These are phyloP conservation scores for Pseudocercospora fuligena DNA, from an alignment of 2,329 filamentous ascomycete species.

Conservation along the genomic window DNA sequence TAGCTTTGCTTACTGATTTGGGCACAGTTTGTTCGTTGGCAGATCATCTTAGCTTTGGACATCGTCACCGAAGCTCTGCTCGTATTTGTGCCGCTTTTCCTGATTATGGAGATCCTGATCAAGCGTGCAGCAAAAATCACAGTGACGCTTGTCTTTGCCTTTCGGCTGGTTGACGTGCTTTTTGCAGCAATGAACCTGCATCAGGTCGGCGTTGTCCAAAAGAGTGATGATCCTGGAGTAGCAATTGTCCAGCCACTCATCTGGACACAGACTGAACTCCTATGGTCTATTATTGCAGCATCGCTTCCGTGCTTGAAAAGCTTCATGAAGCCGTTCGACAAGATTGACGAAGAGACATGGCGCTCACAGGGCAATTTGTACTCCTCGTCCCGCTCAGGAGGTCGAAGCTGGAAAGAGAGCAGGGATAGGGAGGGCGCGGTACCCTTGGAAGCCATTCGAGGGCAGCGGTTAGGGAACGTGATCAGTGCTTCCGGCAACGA, in stretches of 20 bases:
- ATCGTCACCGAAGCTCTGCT: conserved; percentile 26
- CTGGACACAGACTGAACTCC: conserved; percentile 26
- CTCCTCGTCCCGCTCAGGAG: conserved; percentile 19
- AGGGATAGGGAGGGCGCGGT: conserved; percentile 9
- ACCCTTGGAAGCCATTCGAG: conserved; percentile 7
- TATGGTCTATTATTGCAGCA: conserved; percentile 29
- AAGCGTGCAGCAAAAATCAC: conserved; percentile 26
- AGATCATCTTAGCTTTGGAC: conserved; percentile 24
- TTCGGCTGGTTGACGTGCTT: conserved; percentile 24
- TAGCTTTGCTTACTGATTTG: not conserved
- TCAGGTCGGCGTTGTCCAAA: conserved; percentile 15
- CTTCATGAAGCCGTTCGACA: conserved; percentile 28
- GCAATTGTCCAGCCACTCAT: conserved; percentile 19
- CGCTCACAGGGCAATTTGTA: conserved; percentile 22
- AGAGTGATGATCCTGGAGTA: conserved; percentile 13
- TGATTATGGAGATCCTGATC: conserved; percentile 28
- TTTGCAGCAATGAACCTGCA: conserved; percentile 27
- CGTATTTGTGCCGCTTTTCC: conserved; percentile 24
- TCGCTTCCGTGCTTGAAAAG: conserved; percentile 29
- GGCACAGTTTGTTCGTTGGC: conserved; percentile 25
- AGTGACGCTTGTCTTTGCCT: conserved; percentile 27
- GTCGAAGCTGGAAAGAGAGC: conserved; percentile 12
- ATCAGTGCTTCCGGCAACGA: conserved; percentile 11
- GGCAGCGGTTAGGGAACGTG: not conserved
- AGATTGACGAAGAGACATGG: conserved; percentile 28